Evolutionary conservation across 129 eudicot species (phyloP).

Genomic region (Ambrosia artemisiifolia): DNA sequence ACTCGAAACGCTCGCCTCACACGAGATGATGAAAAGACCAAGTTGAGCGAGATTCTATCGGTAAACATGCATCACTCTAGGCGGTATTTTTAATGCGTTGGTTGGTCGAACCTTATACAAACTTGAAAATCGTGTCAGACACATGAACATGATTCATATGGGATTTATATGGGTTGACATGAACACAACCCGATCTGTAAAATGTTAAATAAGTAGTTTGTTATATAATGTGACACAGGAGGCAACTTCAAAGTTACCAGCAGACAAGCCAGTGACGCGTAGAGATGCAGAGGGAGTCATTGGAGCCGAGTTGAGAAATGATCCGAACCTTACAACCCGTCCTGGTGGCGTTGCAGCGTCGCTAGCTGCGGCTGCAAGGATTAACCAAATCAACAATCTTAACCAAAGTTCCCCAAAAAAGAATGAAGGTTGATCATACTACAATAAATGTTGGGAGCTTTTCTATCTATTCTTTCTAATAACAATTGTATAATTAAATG

Average conservation of each 20-base stretch:
- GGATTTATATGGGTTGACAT: background rate
- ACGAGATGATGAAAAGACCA: constrained; percentile 75
- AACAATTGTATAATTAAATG: constrained; percentile 15
- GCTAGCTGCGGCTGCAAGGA: constrained; percentile 91
- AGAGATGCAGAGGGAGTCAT: constrained; percentile 95
- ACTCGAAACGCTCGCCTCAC: constrained; percentile 73
- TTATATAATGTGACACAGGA: constrained; percentile 40
- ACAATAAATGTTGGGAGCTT: constrained; percentile 10
- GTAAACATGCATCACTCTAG: constrained; percentile 29
- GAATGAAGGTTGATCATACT: constrained; percentile 9
- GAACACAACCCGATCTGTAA: background rate
- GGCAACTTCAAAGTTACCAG: constrained; percentile 75
- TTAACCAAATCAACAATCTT: constrained; percentile 45
- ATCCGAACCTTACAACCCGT: constrained; percentile 81
- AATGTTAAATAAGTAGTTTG: too few relatives aligned
- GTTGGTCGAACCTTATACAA: background rate
- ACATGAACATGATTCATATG: background rate
- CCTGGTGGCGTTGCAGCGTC: constrained; percentile 98
- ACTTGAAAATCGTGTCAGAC: background rate
- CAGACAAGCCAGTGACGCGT: constrained; percentile 83
- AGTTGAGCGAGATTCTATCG: constrained; percentile 69
- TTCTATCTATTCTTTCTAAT: background rate
- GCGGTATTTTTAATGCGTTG: background rate
- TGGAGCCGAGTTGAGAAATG: constrained; percentile 87
- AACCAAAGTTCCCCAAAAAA: constrained; percentile 22